Percentiles rank a stretch among this genome's conserved stretches.
Evolutionary conservation across 2,329 filamentous ascomycete species (phyloP).

Genomic region (Cordyceps fumosorosea): DNA sequence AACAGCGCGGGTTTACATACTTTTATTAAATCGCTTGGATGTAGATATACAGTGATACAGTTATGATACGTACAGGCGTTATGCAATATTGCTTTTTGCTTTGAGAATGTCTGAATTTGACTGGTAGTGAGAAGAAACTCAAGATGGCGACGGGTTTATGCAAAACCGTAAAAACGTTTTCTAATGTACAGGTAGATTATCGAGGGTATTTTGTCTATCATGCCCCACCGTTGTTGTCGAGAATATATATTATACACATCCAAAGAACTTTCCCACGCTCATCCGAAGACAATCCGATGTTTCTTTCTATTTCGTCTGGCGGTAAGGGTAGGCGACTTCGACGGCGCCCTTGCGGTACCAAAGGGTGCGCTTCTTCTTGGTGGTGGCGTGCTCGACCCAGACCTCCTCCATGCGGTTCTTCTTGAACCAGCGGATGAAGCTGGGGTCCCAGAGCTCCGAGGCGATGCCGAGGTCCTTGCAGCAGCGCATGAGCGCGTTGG

Average conservation of each 20-base stretch:
- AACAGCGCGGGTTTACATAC: slow-evolving; percentile 10
- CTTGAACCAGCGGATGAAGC: slow-evolving; percentile 80
- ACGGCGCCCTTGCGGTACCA: slow-evolving; percentile 76
- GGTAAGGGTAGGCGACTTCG: slow-evolving; percentile 57
- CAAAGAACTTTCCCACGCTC: neutral
- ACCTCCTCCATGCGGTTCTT: slow-evolving; percentile 67
- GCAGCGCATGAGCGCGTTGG: slow-evolving; percentile 94
- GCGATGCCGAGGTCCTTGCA: slow-evolving; percentile 96
- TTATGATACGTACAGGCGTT: neutral
- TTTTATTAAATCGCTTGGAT: slow-evolving; percentile 1
- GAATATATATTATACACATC: neutral
- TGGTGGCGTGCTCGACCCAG: slow-evolving; percentile 82
- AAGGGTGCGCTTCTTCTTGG: slow-evolving; percentile 84
- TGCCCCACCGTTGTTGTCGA: neutral
- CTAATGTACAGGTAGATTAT: slow-evolving; percentile 14
- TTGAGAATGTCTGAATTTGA: neutral
- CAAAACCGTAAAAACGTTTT: neutral
- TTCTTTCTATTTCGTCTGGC: slow-evolving; percentile 23
- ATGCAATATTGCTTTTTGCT: neutral
- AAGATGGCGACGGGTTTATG: neutral
- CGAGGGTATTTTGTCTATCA: neutral
- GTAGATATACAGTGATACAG: neutral
- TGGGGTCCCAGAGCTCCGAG: slow-evolving; percentile 92
- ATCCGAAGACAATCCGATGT: neutral
- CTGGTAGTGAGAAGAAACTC: neutral